These are phyloP conservation scores for Aspergillus sergii DNA, from an alignment of 2,329 filamentous ascomycete species.

Conservation along the genomic window DNA sequence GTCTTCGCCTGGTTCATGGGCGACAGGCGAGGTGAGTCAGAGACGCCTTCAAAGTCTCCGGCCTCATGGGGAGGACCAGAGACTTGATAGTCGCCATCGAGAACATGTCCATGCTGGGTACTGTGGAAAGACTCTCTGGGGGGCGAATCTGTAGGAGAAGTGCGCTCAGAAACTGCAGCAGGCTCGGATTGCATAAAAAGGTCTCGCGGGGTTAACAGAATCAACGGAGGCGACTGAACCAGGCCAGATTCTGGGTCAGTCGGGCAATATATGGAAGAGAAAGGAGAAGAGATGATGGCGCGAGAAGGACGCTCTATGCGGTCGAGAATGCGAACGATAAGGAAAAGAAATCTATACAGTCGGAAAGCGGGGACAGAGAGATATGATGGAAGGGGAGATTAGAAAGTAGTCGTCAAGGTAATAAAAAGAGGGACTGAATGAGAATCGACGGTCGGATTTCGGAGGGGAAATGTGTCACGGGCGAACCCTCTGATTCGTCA, in stretches of 20 bases:
- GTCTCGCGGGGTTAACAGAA: constrained; percentile 34
- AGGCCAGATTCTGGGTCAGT: constrained; percentile 53
- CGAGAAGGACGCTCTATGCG: constrained; percentile 5
- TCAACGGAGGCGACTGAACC: constrained; percentile 57
- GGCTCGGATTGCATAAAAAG: constrained; percentile 69
- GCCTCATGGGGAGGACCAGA: constrained; percentile 46
- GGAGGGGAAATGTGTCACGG: constrained; percentile 2
- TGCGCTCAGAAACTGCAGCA: constrained; percentile 52
- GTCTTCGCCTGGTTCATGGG: constrained; percentile 27
- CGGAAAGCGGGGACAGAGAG: not conserved
- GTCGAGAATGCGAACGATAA: not conserved
- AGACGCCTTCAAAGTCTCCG: constrained; percentile 34
- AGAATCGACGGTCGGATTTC: not conserved
- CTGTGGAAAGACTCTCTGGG: constrained; percentile 35
- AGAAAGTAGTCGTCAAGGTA: not conserved
- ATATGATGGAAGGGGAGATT: not conserved
- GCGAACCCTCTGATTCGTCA: constrained; percentile 4
- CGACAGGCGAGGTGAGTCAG: constrained; percentile 23
- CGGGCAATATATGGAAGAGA: constrained; percentile 25
- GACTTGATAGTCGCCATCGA: constrained; percentile 46
- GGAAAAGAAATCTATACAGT: constrained; percentile 1
- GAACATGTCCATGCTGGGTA: constrained; percentile 63
- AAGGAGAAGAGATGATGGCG: constrained; percentile 9
- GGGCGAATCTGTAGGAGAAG: constrained; percentile 42
- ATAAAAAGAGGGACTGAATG: constrained; percentile 2